These are phyloP conservation scores for Chlamydomonas asymmetrica DNA, from an alignment of 139 green algal genomes.

Conservation along the genomic window DNA sequence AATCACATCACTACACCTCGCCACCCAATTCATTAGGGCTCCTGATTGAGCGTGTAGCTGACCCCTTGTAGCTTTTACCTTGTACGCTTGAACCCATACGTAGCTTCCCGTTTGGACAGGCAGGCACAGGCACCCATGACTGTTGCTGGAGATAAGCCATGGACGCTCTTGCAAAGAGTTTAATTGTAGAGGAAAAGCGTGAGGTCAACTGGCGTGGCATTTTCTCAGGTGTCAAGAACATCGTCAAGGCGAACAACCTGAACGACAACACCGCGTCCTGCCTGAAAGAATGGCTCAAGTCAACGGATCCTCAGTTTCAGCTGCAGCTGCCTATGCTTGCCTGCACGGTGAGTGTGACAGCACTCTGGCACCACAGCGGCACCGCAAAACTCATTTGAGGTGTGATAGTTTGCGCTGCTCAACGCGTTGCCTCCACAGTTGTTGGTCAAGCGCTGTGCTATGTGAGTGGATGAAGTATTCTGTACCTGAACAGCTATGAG, in stretches of 20 bases:
- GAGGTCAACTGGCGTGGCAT: conserved; percentile 7
- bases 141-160: too few relatives aligned
- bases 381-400: neutral
- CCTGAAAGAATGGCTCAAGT: conserved; percentile 22
- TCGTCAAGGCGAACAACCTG: conserved; percentile 10
- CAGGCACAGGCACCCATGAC: too few relatives aligned
- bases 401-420: neutral
- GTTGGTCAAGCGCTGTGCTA: neutral
- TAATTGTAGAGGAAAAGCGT: neutral
- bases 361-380: neutral
- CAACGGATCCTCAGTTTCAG: conserved; percentile 4
- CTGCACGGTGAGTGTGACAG: neutral
- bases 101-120: too few relatives aligned
- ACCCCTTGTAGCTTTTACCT: too few relatives aligned
- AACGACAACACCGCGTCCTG: conserved; percentile 14
- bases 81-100: too few relatives aligned
- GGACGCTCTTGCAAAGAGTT: neutral
- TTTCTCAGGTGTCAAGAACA: conserved; percentile 20
- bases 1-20: too few relatives aligned
- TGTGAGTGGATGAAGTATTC: neutral
- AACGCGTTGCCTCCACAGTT: neutral
- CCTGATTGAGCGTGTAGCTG: too few relatives aligned
- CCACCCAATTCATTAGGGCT: too few relatives aligned
- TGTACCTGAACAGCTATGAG: neutral
- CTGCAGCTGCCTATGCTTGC: conserved; percentile 4